A percentile compares a stretch with the other conserved stretches of the same genome.
phyloP scores from a whole-genome alignment of 2,329 filamentous ascomycete genomes.

The Diaporthe citriasiana region DNA sequence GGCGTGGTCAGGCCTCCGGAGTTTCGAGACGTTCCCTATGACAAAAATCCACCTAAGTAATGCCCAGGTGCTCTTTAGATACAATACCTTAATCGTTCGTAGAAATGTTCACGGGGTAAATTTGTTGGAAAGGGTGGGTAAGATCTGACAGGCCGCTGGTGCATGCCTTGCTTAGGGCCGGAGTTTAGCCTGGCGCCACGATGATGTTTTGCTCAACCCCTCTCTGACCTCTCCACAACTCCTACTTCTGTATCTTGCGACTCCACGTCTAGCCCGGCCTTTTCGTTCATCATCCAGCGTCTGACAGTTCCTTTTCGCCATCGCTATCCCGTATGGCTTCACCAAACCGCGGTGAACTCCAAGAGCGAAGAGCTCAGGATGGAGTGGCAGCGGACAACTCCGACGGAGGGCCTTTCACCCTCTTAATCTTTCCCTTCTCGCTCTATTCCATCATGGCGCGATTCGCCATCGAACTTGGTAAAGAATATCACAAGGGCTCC shows the following conservation, averaged over 20 bases:
- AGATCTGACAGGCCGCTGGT: conserved; percentile 8
- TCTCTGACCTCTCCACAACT: neutral
- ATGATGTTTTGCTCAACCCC: conserved; percentile 10
- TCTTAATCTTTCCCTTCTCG: conserved; percentile 43
- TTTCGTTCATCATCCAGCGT: neutral
- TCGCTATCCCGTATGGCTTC: neutral
- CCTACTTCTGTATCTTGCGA: neutral
- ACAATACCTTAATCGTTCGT: neutral
- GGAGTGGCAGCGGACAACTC: neutral
- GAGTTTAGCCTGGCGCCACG: conserved; percentile 16
- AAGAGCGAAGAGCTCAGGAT: neutral
- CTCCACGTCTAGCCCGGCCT: neutral
- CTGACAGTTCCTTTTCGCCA: neutral
- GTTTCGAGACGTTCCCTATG: neutral
- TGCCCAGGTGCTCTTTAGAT: too few relatives aligned
- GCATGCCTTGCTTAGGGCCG: neutral
- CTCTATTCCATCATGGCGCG: conserved; percentile 44
- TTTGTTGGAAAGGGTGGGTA: neutral
- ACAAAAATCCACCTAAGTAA: too few relatives aligned
- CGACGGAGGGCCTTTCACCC: conserved; percentile 37
- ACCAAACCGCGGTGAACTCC: neutral
- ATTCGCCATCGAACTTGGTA: conserved; percentile 39
- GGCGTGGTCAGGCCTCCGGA: neutral
- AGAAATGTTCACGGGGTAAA: neutral
- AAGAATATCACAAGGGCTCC: conserved; percentile 30